Evolutionary conservation across 1,284 basidiomycete species (phyloP), one percentile per base, ranked within the genome.

Genomic region (Trichosporon coremiiforme): DNA sequence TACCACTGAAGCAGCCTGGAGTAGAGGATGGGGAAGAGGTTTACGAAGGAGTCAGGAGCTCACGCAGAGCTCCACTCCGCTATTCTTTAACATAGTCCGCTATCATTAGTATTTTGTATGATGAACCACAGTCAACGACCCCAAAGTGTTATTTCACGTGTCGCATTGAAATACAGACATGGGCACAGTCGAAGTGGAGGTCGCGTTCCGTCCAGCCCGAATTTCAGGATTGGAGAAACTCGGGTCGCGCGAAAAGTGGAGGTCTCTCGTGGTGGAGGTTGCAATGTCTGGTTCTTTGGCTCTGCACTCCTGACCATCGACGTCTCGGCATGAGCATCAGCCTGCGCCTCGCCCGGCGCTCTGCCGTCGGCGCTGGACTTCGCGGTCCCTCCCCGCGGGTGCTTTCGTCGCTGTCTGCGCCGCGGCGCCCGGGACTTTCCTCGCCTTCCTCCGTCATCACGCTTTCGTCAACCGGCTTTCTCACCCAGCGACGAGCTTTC

Each of bases 211-310:
- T 33, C 12, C 17, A 4, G n/a, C 9, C 31, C 7, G 12, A 38
- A 66, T 66, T 66, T 57, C 65, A 66, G 41, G 20, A 47, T 13
- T 35, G 45, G 45, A 53, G 50, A 53, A 53, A 53, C 20, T 53
- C 50, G 22, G 50, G 50, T 53, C 20, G 17, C 25, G 25, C 50
- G 50, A 53, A 53, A 53, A 53, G 50, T 53, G 50, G 50, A 53
- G 50, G 50, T 53, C 20, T 7, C 2, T 10, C 50, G 8, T n/a
- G 25, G 20, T 47, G 45, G 45, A 47, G 45, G 45, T 47, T 17
- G 45, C 45, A 20, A 47, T 47, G 45, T 20, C 45, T 47, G n/a
- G 17, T 2, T 5, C 22, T 25, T 22, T 17, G n/a, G 20, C 5
- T 53, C 50, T 7, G 9, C 50, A 22, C 50, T 38, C 36, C 41